Evolutionary conservation across 768 basidiomycete genomes (phyloP).

Genomic region (Hericium alpestre): DNA sequence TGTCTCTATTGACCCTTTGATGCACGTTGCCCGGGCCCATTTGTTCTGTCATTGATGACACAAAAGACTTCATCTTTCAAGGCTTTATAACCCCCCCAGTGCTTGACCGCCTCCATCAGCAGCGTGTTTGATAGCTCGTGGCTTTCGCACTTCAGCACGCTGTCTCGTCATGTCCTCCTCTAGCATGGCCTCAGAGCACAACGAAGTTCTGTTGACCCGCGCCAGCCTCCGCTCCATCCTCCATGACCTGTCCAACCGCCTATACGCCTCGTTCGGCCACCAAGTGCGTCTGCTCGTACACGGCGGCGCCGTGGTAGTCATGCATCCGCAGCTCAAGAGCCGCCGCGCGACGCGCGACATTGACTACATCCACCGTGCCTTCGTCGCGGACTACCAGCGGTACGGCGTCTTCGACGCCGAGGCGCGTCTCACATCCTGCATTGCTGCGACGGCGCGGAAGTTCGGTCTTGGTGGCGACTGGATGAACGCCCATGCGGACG

Average conservation of each 20-base stretch:
- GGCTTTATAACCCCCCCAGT: too few relatives aligned
- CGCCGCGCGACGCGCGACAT: conserved; percentile 52
- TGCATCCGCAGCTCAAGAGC: conserved; percentile 38
- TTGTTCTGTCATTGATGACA: neutral
- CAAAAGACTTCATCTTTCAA: neutral
- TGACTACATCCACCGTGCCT: conserved; percentile 56
- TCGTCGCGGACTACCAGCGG: conserved; percentile 42
- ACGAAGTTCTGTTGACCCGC: conserved; percentile 24
- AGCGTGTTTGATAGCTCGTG: too few relatives aligned
- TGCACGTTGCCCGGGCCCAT: neutral
- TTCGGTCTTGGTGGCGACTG: conserved; percentile 51
- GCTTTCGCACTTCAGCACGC: too few relatives aligned
- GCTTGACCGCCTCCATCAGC: too few relatives aligned
- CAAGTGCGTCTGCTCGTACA: conserved; percentile 56
- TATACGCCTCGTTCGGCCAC: conserved; percentile 34
- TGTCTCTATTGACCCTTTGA: neutral
- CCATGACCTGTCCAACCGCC: conserved; percentile 38
- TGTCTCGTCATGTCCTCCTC: neutral
- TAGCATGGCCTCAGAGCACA: conserved; percentile 11
- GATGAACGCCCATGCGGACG: conserved; percentile 71
- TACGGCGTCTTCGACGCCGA: conserved; percentile 42
- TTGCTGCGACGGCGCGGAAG: conserved; percentile 40
- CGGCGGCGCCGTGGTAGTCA: conserved; percentile 66
- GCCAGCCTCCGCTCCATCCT: conserved; percentile 35
- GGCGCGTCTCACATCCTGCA: conserved; percentile 45